phyloP scores from a whole-genome alignment of 345 rosid genomes.

The Hevea brasiliensis region DNA sequence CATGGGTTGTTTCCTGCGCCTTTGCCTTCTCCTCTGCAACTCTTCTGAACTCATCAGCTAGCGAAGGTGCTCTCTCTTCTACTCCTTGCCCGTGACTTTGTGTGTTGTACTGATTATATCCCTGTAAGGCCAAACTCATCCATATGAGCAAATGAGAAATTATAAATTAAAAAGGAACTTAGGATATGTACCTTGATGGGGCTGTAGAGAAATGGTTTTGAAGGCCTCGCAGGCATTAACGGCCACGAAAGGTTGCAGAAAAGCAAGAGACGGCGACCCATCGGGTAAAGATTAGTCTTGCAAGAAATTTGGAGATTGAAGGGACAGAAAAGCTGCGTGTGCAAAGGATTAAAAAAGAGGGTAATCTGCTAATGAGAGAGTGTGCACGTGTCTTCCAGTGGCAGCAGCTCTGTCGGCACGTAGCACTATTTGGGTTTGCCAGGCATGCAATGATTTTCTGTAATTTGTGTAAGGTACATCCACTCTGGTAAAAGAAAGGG shows the following conservation, averaged over 20 bases:
- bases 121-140: neutral
- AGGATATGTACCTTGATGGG: conserved; percentile 2
- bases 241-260: neutral
- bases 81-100: neutral
- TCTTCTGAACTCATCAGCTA: conserved; percentile 49
- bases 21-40: conserved; percentile 33
- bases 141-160: too few relatives aligned
- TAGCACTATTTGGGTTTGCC: neutral
- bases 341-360: too few relatives aligned
- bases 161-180: too few relatives aligned
- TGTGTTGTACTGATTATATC: neutral
- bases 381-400: neutral
- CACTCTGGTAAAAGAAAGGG: too few relatives aligned
- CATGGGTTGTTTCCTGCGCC: conserved; percentile 11
- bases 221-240: conserved; percentile 19
- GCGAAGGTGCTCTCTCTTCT: conserved; percentile 49
- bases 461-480: too few relatives aligned
- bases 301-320: neutral
- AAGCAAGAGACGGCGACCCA: neutral
- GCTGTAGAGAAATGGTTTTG: conserved; percentile 14
- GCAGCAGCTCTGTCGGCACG: neutral
- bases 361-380: too few relatives aligned
- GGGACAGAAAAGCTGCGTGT: too few relatives aligned
- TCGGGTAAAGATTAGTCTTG: neutral
- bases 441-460: neutral